Conservation (phyloP, 2,329 filamentous ascomycete species). For the Botrytis tulipae region DNA sequence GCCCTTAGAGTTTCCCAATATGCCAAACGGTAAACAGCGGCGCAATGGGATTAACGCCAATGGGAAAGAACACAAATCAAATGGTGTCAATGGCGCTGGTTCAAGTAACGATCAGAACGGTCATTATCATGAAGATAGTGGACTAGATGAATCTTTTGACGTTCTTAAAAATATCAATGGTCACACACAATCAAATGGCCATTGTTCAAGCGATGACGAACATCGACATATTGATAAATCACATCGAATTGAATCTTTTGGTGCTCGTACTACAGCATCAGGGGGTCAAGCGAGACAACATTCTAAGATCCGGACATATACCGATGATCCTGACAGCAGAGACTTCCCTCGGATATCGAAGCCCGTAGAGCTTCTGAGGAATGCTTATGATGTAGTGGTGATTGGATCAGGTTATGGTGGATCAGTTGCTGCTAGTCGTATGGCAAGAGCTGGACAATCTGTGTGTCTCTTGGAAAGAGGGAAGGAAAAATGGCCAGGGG, state of each 20-base stretch:
- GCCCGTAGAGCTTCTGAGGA: conserved; percentile 55
- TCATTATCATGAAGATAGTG: conserved; percentile 2
- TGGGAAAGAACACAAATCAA: background rate
- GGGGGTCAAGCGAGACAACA: conserved; percentile 31
- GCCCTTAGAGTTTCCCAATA: background rate
- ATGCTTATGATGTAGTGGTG: conserved; percentile 63
- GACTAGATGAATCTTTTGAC: conserved; percentile 4
- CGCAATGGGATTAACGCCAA: background rate
- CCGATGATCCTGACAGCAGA: conserved; percentile 34
- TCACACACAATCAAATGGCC: background rate
- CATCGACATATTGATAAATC: conserved; percentile 17
- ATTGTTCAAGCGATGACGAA: background rate
- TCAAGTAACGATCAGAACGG: background rate
- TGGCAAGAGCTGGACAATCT: conserved; percentile 58
- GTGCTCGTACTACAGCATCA: conserved; percentile 26
- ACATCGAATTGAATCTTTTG: conserved; percentile 30
- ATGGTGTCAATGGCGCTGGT: background rate
- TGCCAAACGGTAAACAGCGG: conserved; percentile 3
- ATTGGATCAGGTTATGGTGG: conserved; percentile 70
- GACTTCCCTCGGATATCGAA: conserved; percentile 55
- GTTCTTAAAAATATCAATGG: background rate
- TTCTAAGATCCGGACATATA: conserved; percentile 36
- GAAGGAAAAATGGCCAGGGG: conserved; percentile 63
- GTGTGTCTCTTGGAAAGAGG: conserved; percentile 66
- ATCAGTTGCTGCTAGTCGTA: conserved; percentile 62